Conservation (phyloP, 441 rosid genomes). For the Adansonia grandidieri region DNA sequence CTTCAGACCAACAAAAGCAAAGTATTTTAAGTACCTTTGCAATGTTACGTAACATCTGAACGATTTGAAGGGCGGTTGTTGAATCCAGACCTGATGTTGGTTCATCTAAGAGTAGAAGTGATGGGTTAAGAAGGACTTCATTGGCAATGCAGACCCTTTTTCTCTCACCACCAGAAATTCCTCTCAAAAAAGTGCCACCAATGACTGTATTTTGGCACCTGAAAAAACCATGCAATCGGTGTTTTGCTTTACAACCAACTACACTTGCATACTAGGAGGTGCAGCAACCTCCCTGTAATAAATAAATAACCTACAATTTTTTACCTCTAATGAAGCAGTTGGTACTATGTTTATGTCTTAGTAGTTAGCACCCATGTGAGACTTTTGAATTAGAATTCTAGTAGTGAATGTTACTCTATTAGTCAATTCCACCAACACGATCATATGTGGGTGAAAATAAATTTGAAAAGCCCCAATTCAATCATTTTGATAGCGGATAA, state of each 20-base stretch:
- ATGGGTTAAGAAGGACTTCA: constrained; percentile 46
- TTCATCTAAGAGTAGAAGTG: constrained; percentile 45
- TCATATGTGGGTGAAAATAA: background rate
- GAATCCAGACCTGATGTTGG: constrained; percentile 53
- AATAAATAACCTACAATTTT: background rate
- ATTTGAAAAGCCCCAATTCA: background rate
- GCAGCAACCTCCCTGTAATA: background rate
- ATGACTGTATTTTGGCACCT: constrained; percentile 37
- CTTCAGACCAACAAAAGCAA: background rate
- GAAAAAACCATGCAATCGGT: constrained; percentile 12
- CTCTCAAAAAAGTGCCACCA: constrained; percentile 38
- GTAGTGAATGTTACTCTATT: background rate
- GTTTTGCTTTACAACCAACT: background rate
- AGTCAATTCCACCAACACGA: background rate
- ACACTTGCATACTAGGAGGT: background rate
- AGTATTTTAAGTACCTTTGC: constrained; percentile 30
- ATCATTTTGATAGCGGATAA: background rate
- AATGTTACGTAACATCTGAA: constrained; percentile 30
- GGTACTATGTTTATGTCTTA: background rate
- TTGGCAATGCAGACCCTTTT: constrained; percentile 47
- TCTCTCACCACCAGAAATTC: constrained; percentile 49
- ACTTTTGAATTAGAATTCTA: background rate
- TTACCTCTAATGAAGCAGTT: constrained; percentile 8
- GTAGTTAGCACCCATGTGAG: background rate
- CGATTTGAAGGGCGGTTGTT: constrained; percentile 28